Conservation (phyloP, 192 early-diverging fungal genomes). For the Mortierella antarctica region DNA sequence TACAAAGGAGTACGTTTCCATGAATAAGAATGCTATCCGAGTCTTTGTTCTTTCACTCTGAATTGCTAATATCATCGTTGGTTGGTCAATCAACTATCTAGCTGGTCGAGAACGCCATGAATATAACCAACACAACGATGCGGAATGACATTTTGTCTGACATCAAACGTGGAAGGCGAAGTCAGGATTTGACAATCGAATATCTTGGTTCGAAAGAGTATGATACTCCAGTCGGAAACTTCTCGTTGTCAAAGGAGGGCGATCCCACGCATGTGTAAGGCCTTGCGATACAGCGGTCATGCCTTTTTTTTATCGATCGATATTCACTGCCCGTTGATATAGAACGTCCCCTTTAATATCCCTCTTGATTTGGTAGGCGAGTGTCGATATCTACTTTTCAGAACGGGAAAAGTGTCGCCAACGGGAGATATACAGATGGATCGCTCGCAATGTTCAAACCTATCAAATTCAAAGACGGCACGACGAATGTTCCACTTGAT, state of each 20-base stretch:
- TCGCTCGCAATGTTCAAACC: slow-evolving; percentile 7
- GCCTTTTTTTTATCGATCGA: neutral
- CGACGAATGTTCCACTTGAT: slow-evolving; percentile 12
- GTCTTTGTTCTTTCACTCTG: too few species aligned
- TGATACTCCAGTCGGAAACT: slow-evolving; percentile 19
- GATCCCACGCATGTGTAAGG: slow-evolving; percentile 11
- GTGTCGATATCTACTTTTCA: slow-evolving; percentile 30
- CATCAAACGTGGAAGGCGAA: slow-evolving; percentile 17
- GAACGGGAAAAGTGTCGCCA: slow-evolving; percentile 11
- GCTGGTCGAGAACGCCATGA: slow-evolving; percentile 15
- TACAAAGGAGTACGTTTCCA: slow-evolving; percentile 26
- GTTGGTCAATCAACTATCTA: neutral
- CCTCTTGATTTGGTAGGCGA: neutral
- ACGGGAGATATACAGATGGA: neutral
- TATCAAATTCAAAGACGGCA: slow-evolving; percentile 17
- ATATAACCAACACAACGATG: neutral
- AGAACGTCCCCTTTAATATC: neutral
- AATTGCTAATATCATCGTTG: neutral
- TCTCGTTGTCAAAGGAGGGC: slow-evolving; percentile 8
- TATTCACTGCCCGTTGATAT: too few species aligned
- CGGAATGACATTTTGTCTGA: neutral
- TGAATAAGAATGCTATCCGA: neutral
- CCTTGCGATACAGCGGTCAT: too few species aligned
- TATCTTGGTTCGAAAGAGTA: slow-evolving; percentile 5
- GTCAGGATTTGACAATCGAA: slow-evolving; percentile 16